phyloP scores from a whole-genome alignment of 1,284 basidiomycete genomes.

The Leccinum angustisporum region DNA sequence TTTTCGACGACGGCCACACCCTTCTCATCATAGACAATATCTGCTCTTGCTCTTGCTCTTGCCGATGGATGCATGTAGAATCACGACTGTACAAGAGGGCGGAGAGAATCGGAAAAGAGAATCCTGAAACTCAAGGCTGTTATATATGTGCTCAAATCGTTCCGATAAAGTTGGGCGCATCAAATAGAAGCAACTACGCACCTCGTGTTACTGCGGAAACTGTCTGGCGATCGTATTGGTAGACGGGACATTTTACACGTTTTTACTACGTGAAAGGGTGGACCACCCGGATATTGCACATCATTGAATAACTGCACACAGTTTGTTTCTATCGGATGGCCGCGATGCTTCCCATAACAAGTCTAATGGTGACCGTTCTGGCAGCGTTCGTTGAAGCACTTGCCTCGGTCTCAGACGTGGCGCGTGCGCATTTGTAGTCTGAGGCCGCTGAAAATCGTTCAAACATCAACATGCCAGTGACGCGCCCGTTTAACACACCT shows the following conservation, averaged over 20 bases:
- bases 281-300: not conserved
- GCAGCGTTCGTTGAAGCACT: not conserved
- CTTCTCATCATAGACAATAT: conserved; percentile 20
- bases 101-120: not conserved
- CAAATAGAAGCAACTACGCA: not conserved
- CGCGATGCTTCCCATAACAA: not conserved
- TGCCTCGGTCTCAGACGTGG: not conserved
- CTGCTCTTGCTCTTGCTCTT: conserved; percentile 5
- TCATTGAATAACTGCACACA: not conserved
- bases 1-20: not conserved
- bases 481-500: not conserved
- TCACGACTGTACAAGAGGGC: conserved; percentile 10
- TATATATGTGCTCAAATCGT: not conserved
- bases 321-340: not conserved
- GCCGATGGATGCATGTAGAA: conserved; percentile 14
- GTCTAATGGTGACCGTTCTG: not conserved
- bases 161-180: not conserved
- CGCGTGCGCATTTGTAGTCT: not conserved
- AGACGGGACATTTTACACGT: not conserved
- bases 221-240: not conserved
- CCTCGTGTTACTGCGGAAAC: not conserved
- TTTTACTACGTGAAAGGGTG: not conserved
- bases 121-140: not conserved
- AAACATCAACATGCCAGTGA: not conserved
- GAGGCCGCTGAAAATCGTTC: not conserved